Evolutionary conservation across 2,329 filamentous ascomycete species (phyloP).

Genomic region (Hypoxylon sp.): DNA sequence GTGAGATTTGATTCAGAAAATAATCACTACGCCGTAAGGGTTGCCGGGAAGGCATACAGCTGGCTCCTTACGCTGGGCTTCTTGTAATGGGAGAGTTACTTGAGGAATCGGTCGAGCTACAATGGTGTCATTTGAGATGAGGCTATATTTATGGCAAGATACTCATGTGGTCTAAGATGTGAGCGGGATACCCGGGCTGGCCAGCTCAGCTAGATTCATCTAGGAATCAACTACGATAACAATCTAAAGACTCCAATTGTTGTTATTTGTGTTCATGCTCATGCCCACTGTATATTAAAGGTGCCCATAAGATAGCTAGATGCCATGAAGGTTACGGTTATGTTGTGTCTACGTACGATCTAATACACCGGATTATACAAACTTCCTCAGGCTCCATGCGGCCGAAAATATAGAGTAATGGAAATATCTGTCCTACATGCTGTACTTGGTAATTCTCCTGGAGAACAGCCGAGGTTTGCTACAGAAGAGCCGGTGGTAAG

Average conservation of each 20-base stretch:
- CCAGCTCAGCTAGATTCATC: not conserved
- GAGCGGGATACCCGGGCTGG: slow-evolving; percentile 19
- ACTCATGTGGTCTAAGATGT: slow-evolving; percentile 8
- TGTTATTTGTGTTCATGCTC: not conserved
- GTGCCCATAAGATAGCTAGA: not conserved
- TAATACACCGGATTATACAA: not conserved
- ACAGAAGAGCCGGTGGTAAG: not conserved
- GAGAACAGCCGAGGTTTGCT: slow-evolving; percentile 1
- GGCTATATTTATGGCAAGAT: not conserved
- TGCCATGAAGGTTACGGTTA: not conserved
- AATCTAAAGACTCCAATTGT: not conserved
- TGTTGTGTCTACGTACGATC: not conserved
- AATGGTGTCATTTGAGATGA: slow-evolving; percentile 2
- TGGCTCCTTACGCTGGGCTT: not conserved
- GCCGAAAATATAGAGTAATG: not conserved
- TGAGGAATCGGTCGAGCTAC: not conserved
- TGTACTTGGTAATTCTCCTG: not conserved
- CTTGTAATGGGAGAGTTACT: slow-evolving; percentile 4
- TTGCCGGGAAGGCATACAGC: not conserved
- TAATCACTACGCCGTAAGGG: not conserved
- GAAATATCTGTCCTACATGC: not conserved
- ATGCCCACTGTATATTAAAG: not conserved
- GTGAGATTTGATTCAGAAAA: slow-evolving; percentile 6
- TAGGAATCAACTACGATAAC: slow-evolving; percentile 1
- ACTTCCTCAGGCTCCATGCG: not conserved